Conservation (phyloP, 495 filamentous ascomycete genomes). For the Penicillium silybi region DNA sequence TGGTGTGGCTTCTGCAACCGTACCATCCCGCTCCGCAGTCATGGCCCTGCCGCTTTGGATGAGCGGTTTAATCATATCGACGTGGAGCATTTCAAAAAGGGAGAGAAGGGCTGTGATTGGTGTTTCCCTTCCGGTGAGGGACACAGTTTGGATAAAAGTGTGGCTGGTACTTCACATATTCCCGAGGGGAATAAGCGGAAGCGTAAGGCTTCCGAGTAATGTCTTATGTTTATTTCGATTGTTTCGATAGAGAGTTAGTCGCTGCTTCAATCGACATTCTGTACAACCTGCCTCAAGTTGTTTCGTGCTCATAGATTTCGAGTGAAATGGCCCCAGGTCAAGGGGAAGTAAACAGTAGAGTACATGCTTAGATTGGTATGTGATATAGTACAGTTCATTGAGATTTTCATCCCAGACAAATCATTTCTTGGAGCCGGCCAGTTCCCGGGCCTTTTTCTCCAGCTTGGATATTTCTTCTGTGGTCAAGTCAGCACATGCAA, state of each 20-base stretch:
- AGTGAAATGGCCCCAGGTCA: background rate
- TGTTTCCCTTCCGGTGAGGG: constrained; percentile 12
- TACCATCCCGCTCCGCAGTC: constrained; percentile 52
- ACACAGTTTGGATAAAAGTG: background rate
- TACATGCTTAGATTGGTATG: background rate
- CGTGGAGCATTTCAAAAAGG: constrained; percentile 61
- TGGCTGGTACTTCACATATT: background rate
- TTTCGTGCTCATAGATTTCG: background rate
- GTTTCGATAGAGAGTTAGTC: background rate
- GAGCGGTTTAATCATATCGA: constrained; percentile 89
- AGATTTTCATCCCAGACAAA: background rate
- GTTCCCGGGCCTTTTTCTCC: constrained; percentile 41
- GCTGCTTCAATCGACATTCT: constrained; percentile 1
- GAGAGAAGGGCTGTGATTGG: constrained; percentile 49
- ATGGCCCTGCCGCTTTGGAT: constrained; percentile 58
- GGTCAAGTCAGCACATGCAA: background rate
- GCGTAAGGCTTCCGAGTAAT: constrained; percentile 20
- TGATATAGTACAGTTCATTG: constrained; percentile 16
- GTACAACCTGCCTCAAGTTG: constrained; percentile 1
- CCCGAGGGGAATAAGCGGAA: constrained; percentile 19
- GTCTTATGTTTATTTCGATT: background rate
- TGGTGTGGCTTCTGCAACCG: constrained; percentile 87
- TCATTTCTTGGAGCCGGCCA: constrained; percentile 33
- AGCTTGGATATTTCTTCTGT: constrained; percentile 37
- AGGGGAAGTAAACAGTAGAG: background rate